phyloP scores from a whole-genome alignment of 768 basidiomycete species.

The Boletellus ananiceps region DNA sequence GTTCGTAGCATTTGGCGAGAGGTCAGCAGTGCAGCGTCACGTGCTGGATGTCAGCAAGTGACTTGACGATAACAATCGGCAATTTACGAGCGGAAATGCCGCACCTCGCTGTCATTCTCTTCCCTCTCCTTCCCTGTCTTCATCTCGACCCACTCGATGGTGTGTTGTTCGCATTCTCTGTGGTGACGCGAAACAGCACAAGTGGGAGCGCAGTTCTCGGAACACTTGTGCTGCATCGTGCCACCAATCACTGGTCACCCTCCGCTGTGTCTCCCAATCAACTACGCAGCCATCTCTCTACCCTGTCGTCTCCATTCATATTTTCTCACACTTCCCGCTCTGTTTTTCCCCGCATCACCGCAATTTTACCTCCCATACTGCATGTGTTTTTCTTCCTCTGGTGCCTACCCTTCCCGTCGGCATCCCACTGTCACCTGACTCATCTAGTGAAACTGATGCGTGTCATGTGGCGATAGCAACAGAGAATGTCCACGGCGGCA shows the following conservation, averaged over 20 bases:
- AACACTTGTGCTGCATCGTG: slow-evolving; percentile 33
- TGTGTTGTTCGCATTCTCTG: not conserved
- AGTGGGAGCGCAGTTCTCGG: slow-evolving; percentile 47
- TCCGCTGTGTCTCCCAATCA: not conserved
- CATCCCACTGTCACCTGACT: slow-evolving; percentile 9
- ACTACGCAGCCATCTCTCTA: not conserved
- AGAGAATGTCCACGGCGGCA: too few relatives aligned
- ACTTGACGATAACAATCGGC: slow-evolving; percentile 5
- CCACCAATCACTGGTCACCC: not conserved
- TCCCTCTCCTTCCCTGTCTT: not conserved
- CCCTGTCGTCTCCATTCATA: not conserved
- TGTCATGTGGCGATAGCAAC: too few relatives aligned
- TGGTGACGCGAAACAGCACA: slow-evolving; percentile 21
- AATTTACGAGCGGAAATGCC: slow-evolving; percentile 41
- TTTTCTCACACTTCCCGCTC: not conserved
- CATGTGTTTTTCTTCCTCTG: not conserved
- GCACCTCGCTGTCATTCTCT: slow-evolving; percentile 17
- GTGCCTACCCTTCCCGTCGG: too few relatives aligned
- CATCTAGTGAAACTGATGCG: too few relatives aligned
- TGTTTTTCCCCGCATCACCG: not conserved
- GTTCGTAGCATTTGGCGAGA: slow-evolving; percentile 2
- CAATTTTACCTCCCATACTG: not conserved
- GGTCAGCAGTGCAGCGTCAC: slow-evolving; percentile 7
- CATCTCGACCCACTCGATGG: not conserved
- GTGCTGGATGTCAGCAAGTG: not conserved